phyloP scores from a whole-genome alignment of 2,329 filamentous ascomycete species.

The Diatrype stigma region DNA sequence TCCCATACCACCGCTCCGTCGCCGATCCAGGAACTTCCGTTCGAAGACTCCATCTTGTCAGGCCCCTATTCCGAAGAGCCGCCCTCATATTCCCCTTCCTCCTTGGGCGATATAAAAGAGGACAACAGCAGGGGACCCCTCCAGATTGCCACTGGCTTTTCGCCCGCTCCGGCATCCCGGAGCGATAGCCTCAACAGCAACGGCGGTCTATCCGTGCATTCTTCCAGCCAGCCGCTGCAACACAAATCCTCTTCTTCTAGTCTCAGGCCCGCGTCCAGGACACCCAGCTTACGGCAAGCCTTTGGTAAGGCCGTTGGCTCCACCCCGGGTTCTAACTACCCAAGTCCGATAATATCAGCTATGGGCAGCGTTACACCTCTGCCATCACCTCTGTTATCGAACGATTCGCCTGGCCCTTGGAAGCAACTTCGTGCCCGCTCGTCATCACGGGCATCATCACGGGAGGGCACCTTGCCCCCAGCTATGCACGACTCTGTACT shows the following conservation, averaged over 20 bases:
- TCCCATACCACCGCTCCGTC: conserved; percentile 37
- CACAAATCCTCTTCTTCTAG: conserved; percentile 40
- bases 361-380: conserved; percentile 77
- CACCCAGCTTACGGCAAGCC: conserved; percentile 58
- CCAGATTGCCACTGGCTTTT: conserved; percentile 35
- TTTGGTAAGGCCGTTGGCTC: conserved; percentile 49
- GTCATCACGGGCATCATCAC: conserved; percentile 31
- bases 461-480: conserved; percentile 35
- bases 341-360: conserved; percentile 69
- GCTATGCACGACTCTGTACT: conserved; percentile 42
- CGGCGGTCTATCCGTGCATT: conserved; percentile 26
- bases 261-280: conserved; percentile 51
- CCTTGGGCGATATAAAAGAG: conserved; percentile 3
- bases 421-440: conserved; percentile 47
- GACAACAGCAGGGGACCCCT: conserved; percentile 22
- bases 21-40: conserved; percentile 21
- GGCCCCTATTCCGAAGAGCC: conserved; percentile 10
- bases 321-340: conserved; percentile 62
- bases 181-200: conserved; percentile 35
- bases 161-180: conserved; percentile 18
- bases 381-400: conserved; percentile 66
- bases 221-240: conserved; percentile 28
- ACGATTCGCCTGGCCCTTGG: conserved; percentile 65
- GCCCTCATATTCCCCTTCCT: conserved; percentile 14
- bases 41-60: conserved; percentile 9